Base-by-base conservation (phyloP, 306 rosid species). In the Crotalaria pallida region DNA sequence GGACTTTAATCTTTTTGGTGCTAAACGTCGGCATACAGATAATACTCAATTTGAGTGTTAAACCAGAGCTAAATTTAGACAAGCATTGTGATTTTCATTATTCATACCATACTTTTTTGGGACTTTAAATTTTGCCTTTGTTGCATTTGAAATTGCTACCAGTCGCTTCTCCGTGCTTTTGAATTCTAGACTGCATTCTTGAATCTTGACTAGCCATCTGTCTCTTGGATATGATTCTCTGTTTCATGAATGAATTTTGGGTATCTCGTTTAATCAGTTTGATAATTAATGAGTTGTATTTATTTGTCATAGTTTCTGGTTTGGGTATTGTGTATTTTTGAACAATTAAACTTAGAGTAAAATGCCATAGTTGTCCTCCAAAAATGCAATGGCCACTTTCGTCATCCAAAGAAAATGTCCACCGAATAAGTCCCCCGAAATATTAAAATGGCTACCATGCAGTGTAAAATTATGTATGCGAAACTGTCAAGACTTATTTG, bases 261-360 rank as follows among this genome's bases (percentile, higher is more conserved):
- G 15, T n/a, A 68, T 19, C 44, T 57, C 67, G 15, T 40, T 57
- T 22, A 50, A 33, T 58, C 43, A 27, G 71, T 49, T 65, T 67
- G 9, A 17, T 18, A 41, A 69, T 71, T 78, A 49, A 65, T 50
- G 59, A 19, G 26, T 24, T 71, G 31, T 51, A 34, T 60, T 44
- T 67, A 58, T 72, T 31, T 67, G 58, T 50, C 60, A 26, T 13
- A 33, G 50, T 65, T 76, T 76, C 17, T 13, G 11, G 47, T 70
- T 36, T 72, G 62, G 44, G 17, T 19, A 31, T 34, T 9, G n/a
- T 72, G 50, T 18, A 31, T 53, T 48, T 68, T 48, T 68, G 26
- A 72, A 58, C 29, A 26, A 59, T 49, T 48, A 58, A 58, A 27
- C 34, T 33, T 13, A n/a, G n/a, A n/a, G n/a, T n/a, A n/a, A n/a